phyloP scores from a whole-genome alignment of 164 flowering plant genomes.

The Platanus orientalis region DNA sequence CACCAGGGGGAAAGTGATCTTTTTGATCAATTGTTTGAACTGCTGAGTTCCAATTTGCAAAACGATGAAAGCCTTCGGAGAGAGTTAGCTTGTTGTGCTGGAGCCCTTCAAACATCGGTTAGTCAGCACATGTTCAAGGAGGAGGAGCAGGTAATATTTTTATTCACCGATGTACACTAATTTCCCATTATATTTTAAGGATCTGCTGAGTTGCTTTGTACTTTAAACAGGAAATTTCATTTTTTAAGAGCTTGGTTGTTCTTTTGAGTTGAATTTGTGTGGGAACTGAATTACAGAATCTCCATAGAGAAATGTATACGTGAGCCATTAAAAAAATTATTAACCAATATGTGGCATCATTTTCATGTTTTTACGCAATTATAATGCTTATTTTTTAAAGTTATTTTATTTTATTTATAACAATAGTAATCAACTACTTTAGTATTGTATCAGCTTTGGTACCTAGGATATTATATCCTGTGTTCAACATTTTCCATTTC shows the following conservation, averaged over 20 bases:
- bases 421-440: neutral
- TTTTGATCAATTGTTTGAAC: conserved; percentile 72
- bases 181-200: neutral
- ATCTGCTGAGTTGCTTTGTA: neutral
- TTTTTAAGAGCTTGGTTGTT: neutral
- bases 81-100: conserved; percentile 80
- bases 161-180: neutral
- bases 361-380: too few relatives aligned
- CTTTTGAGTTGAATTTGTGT: neutral
- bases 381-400: too few relatives aligned
- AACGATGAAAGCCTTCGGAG: conserved; percentile 61
- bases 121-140: conserved; percentile 95
- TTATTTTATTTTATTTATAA: neutral
- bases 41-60: conserved; percentile 47
- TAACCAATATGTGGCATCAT: too few relatives aligned
- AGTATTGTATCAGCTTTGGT: neutral
- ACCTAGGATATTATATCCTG: neutral
- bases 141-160: conserved; percentile 79
- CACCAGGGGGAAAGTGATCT: conserved; percentile 84
- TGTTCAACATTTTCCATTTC: too few relatives aligned
- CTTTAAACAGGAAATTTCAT: neutral
- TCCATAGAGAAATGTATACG: neutral
- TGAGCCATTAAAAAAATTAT: neutral
- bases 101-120: conserved; percentile 83
- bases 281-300: neutral